Conservation (phyloP, 768 basidiomycete species). For the Xerocomellus chrysenteron region DNA sequence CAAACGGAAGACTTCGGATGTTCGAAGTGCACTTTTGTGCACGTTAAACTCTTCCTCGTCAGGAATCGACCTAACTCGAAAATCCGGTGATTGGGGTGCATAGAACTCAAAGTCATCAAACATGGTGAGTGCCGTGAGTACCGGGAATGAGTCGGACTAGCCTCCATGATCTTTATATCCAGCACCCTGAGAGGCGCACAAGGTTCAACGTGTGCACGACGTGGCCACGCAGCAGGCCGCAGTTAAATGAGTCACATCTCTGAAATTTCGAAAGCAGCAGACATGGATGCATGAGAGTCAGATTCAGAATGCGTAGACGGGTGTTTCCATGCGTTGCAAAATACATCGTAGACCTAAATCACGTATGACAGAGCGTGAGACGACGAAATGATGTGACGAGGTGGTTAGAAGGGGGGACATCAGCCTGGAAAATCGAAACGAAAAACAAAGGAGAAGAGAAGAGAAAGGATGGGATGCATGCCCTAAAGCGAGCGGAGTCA, state of each 20-base stretch:
- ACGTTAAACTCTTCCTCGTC: conserved; percentile 53
- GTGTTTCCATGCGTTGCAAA: conserved; percentile 38
- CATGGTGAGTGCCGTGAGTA: conserved; percentile 7
- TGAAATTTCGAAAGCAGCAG: neutral
- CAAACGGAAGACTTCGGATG: conserved; percentile 67
- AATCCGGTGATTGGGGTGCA: conserved; percentile 50
- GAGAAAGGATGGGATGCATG: conserved; percentile 23
- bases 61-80: conserved; percentile 52
- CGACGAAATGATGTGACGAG: conserved; percentile 33
- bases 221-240: conserved; percentile 18
- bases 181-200: neutral
- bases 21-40: conserved; percentile 45
- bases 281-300: conserved; percentile 1
- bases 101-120: conserved; percentile 31
- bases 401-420: conserved; percentile 29
- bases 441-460: conserved; percentile 6
- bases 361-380: conserved; percentile 40
- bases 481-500: conserved; percentile 25
- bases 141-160: neutral
- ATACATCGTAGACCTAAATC: conserved; percentile 41
- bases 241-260: conserved; percentile 10
- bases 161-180: conserved; percentile 11
- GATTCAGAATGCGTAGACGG: conserved; percentile 16
- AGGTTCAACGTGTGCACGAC: conserved; percentile 15
- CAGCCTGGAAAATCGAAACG: conserved; percentile 31